A percentile compares a stretch with the other conserved stretches of the same genome.
phyloP scores from a whole-genome alignment of 2,329 filamentous ascomycete species.

The Huntiella bhutanensis region DNA sequence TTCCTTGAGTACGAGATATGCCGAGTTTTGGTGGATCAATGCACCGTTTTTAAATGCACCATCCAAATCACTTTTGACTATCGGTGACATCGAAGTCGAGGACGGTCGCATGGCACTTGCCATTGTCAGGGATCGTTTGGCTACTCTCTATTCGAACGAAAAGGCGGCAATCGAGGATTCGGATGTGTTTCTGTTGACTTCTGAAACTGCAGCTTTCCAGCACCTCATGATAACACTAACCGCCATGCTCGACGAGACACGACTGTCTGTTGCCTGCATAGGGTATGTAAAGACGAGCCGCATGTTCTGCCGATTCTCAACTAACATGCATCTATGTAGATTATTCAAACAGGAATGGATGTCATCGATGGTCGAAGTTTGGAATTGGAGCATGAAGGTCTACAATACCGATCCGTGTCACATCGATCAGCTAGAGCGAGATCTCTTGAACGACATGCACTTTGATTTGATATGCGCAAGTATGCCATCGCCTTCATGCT shows the following conservation, averaged over 20 bases:
- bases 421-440: conserved; percentile 26
- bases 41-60: neutral
- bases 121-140: conserved; percentile 4
- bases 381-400: conserved; percentile 28
- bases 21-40: conserved; percentile 3
- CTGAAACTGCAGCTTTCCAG: conserved; percentile 35
- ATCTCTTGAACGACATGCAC: conserved; percentile 22
- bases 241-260: neutral
- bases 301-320: neutral
- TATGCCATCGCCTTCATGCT: conserved; percentile 20
- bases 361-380: no score
- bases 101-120: neutral
- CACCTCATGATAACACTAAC: conserved; percentile 13
- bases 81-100: neutral
- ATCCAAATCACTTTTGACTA: neutral
- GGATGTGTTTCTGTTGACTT: conserved; percentile 34
- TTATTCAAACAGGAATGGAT: no score
- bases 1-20: neutral
- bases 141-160: neutral
- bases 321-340: no score
- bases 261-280: neutral
- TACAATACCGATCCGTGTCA: conserved; percentile 21
- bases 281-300: neutral
- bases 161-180: conserved; percentile 4
- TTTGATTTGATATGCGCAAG: conserved; percentile 31